Evolutionary conservation across 495 filamentous ascomycete genomes (phyloP).

Genomic region (Terfezia boudieri): DNA sequence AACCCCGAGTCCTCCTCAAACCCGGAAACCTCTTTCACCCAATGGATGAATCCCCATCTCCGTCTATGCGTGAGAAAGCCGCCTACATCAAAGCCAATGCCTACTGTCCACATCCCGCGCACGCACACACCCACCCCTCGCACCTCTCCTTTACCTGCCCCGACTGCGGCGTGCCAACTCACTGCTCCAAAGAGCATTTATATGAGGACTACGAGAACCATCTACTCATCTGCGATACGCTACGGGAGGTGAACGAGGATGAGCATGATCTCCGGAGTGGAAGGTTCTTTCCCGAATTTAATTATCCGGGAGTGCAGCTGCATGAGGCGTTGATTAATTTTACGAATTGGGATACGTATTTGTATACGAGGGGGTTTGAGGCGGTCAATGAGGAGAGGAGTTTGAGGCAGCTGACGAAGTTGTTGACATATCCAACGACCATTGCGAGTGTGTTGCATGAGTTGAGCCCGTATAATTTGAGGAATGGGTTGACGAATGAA

Average conservation of each 20-base stretch:
- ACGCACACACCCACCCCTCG: slow-evolving; percentile 49
- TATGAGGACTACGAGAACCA: slow-evolving; percentile 84
- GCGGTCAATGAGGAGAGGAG: slow-evolving; percentile 73
- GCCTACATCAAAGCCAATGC: slow-evolving; percentile 77
- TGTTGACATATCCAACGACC: slow-evolving; percentile 84
- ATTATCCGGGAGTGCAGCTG: slow-evolving; percentile 69
- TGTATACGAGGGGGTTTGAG: slow-evolving; percentile 70
- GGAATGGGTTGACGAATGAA: slow-evolving; percentile 54
- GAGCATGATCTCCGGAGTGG: slow-evolving; percentile 86
- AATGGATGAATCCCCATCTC: slow-evolving; percentile 67
- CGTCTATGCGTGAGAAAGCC: slow-evolving; percentile 63
- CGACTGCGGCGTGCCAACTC: slow-evolving; percentile 84
- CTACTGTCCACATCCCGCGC: slow-evolving; percentile 71
- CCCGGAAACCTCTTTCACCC: slow-evolving; percentile 79
- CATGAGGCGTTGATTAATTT: slow-evolving; percentile 87
- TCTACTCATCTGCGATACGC: slow-evolving; percentile 71
- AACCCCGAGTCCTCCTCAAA: slow-evolving; percentile 31
- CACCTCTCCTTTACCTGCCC: slow-evolving; percentile 88
- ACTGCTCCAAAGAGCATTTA: slow-evolving; percentile 85
- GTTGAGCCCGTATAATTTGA: slow-evolving; percentile 70
- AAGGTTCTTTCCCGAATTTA: slow-evolving; percentile 80
- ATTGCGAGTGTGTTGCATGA: slow-evolving; percentile 83
- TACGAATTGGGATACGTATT: slow-evolving; percentile 93
- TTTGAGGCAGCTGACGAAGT: slow-evolving; percentile 71
- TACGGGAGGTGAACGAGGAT: slow-evolving; percentile 88